Conservation (phyloP, 257 asterid genomes). For the Solanum ahanhuiri region DNA sequence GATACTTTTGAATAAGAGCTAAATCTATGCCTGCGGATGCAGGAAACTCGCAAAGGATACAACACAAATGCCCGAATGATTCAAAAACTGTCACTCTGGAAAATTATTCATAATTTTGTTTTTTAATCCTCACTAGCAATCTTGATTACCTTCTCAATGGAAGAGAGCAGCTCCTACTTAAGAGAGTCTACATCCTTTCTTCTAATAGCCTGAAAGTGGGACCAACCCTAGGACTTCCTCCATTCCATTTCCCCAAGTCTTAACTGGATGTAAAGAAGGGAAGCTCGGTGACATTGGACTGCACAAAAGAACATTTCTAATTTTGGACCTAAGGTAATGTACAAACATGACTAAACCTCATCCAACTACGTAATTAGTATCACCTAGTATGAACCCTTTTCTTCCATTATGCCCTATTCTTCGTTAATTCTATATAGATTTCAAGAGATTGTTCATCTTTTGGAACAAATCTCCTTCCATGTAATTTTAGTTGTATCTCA, state of each 20-base stretch:
- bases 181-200: conserved; percentile 56
- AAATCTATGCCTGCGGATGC: neutral
- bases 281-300: conserved; percentile 51
- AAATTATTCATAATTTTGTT: neutral
- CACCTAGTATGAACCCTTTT: neutral
- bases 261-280: conserved; percentile 73
- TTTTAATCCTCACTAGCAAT: conserved; percentile 29
- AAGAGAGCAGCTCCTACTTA: conserved; percentile 41
- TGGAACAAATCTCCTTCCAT: neutral
- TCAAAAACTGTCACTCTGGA: conserved; percentile 13
- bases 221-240: conserved; percentile 67
- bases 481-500: neutral
- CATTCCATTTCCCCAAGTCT: conserved; percentile 65
- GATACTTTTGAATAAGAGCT: neutral
- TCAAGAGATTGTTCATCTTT: neutral
- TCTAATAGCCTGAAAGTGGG: conserved; percentile 42
- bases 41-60: neutral
- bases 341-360: neutral
- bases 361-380: neutral
- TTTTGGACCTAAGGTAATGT: neutral
- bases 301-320: conserved; percentile 55
- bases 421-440: neutral
- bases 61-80: neutral
- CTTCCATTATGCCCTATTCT: neutral
- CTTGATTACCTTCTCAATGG: conserved; percentile 61